Conservation (phyloP, 805 yeast genomes). For the Nakazawaea siamensis region DNA sequence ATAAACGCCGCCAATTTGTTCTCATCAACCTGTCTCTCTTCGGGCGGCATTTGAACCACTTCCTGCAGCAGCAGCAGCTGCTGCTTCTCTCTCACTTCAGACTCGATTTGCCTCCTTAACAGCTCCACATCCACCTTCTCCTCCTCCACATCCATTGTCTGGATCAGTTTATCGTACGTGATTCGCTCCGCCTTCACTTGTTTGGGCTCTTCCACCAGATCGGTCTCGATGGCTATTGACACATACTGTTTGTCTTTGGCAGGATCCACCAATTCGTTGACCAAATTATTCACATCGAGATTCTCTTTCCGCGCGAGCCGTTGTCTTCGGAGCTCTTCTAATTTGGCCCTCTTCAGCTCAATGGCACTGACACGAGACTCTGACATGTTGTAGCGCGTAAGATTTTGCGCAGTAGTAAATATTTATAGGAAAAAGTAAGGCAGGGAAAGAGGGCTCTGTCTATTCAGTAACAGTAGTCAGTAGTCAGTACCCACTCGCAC, state of each 20-base stretch:
- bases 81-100: neutral
- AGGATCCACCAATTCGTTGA: neutral
- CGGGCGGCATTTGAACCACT: neutral
- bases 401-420: no score
- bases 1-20: conserved; percentile 6
- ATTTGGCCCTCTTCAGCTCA: conserved; percentile 10
- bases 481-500: no score
- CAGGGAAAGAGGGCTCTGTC: no score
- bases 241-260: neutral
- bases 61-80: neutral
- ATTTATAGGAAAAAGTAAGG: no score
- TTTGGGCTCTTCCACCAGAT: neutral
- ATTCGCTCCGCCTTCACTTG: neutral
- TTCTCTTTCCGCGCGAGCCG: conserved; percentile 1
- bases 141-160: neutral
- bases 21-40: conserved; percentile 3
- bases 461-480: no score
- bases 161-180: conserved; percentile 9
- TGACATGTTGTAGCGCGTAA: neutral
- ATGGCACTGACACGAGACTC: no score
- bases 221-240: neutral
- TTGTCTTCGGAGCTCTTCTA: conserved; percentile 9
- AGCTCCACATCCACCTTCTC: neutral
- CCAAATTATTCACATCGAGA: neutral
- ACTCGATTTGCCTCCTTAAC: neutral